phyloP scores from a whole-genome alignment of 371 early-diverging fungal genomes.

The Mortierella sp. region DNA sequence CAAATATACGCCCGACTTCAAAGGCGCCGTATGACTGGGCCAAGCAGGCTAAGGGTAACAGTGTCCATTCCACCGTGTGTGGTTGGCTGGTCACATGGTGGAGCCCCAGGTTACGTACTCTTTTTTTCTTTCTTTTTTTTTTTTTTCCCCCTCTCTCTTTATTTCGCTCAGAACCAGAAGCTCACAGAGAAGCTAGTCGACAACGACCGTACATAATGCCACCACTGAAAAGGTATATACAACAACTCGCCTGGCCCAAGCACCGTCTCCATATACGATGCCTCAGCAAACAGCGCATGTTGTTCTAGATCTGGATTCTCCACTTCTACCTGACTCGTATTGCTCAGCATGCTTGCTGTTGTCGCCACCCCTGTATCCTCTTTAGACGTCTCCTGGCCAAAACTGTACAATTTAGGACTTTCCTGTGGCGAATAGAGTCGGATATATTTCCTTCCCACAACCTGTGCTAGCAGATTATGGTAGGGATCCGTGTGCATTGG shows the following conservation, averaged over 20 bases:
- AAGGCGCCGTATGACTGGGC: too few relatives aligned
- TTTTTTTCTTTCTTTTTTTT: neutral
- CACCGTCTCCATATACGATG: constrained; percentile 74
- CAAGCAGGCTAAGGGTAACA: too few relatives aligned
- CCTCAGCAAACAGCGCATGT: constrained; percentile 67
- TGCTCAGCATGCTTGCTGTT: constrained; percentile 62
- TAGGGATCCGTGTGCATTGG: constrained; percentile 91
- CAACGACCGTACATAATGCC: constrained; percentile 91
- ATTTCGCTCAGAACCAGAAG: constrained; percentile 78
- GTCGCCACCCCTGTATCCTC: constrained; percentile 5
- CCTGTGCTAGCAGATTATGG: constrained; percentile 89
- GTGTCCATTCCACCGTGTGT: neutral
- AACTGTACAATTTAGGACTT: constrained; percentile 62
- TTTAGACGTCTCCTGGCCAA: constrained; percentile 5
- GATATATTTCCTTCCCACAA: constrained; percentile 87
- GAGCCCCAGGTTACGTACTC: neutral
- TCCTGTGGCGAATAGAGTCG: constrained; percentile 76
- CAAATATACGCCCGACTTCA: too few relatives aligned
- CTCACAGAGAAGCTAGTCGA: constrained; percentile 85
- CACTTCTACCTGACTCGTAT: constrained; percentile 86
- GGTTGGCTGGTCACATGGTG: neutral
- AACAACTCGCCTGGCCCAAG: constrained; percentile 85
- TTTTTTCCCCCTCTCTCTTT: too few relatives aligned
- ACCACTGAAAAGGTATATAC: constrained; percentile 93
- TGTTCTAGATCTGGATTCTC: constrained; percentile 64